Evolutionary conservation across 495 filamentous ascomycete genomes (phyloP), one percentile per base, ranked within the genome.

Genomic region (Aspergillus kassunensis): DNA sequence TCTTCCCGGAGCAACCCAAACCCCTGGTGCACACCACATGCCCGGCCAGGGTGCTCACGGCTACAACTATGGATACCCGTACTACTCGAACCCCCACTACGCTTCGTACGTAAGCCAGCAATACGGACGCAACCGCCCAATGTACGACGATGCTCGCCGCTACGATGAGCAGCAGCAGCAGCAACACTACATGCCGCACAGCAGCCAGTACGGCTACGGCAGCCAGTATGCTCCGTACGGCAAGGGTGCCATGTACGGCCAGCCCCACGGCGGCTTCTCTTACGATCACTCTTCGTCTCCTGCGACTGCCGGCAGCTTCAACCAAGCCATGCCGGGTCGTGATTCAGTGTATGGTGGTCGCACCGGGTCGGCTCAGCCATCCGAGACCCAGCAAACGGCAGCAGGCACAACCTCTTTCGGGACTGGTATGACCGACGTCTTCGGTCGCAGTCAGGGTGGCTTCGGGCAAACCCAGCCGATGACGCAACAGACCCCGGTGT

Each of bases 261-360:
- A 89, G 67, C 84, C 84, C 21, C 86, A 88, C 56, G 85, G 88
- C 56, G 85, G 69, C 44, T 96, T 93, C 68, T 85, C 87, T 6
- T 92, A 89, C 63, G 90, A 91, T 11, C 79, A 95, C 61, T 75
- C 79, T 18, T 84, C 87, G 16, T 92, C 90, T 13, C 89, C 89
- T 15, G 89, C 83, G 12, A 83, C 80, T 43, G 80, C 78, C 23
- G 83, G 76, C 30, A 78, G 77, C 39, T 95, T 93, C 66, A 86
- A 83, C 49, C 85, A 86, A 62, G 62, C 54, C 34, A 77, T 84
- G 44, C 80, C 64, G 31, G 81, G 83, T 31, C 81, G 87, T 31
- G 89, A 92, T 37, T 84, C 84, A 20, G 86, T 89, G 21, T 97
- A 91, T 61, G 83, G 91, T 61, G 83, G 82, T 45, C 89, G 91